phyloP scores from a whole-genome alignment of 371 early-diverging fungal genomes.

The Batkoa obscura region DNA sequence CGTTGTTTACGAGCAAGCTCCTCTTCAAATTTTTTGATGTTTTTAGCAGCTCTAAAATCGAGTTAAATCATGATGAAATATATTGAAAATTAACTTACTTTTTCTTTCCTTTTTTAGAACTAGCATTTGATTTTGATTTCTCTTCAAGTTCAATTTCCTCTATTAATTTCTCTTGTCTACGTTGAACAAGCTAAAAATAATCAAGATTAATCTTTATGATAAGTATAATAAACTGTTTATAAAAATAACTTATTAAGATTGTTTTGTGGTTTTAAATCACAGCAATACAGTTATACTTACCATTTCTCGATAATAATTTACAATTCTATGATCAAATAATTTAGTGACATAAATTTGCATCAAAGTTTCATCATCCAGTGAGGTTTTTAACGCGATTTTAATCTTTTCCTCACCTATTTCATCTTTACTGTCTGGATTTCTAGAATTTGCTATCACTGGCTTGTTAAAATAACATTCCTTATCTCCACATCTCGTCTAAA shows the following conservation, averaged over 20 bases:
- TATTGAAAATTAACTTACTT: not conserved
- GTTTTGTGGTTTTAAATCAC: too few species aligned
- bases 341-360: not conserved
- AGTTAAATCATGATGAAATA: not conserved
- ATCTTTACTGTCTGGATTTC: too few species aligned
- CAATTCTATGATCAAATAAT: not conserved
- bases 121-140: not conserved
- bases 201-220: not conserved
- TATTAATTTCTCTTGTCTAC: not conserved
- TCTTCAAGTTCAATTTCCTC: not conserved
- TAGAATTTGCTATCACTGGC: too few species aligned
- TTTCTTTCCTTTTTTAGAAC: not conserved
- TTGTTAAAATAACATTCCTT: not conserved
- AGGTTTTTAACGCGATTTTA: not conserved
- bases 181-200: not conserved
- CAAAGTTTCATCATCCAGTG: not conserved
- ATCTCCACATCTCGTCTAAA: not conserved
- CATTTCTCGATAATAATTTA: not conserved
- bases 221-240: too few species aligned
- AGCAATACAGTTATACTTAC: not conserved
- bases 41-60: not conserved
- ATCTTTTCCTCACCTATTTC: not conserved
- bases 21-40: constrained; percentile 1
- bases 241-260: too few species aligned
- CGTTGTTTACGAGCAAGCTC: not conserved